Conservation (phyloP, 1,139 yeast genomes). For the Neolecta irregularis region DNA sequence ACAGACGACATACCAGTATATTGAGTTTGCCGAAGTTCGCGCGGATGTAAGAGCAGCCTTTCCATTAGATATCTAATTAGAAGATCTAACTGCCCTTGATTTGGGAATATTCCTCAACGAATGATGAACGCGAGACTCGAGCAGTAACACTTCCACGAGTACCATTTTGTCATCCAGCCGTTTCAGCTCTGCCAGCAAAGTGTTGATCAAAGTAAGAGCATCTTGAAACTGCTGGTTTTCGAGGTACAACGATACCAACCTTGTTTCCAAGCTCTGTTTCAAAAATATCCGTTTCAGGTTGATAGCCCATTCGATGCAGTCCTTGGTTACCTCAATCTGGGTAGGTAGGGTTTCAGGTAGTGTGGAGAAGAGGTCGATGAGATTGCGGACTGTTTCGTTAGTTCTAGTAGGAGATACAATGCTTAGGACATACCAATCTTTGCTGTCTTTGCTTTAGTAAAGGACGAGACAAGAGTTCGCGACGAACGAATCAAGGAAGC, state of each 20-base stretch:
- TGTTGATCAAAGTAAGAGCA: conserved; percentile 56
- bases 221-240: conserved; percentile 49
- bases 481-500: conserved; percentile 52
- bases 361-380: conserved; percentile 64
- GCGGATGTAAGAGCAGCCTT: conserved; percentile 91
- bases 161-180: conserved; percentile 90
- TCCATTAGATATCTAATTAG: no score
- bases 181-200: conserved; percentile 69
- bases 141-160: conserved; percentile 83
- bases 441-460: conserved; percentile 91
- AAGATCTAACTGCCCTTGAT: conserved; percentile 77
- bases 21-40: conserved; percentile 88
- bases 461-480: conserved; percentile 47
- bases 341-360: conserved; percentile 53
- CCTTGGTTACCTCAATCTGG: conserved; percentile 61
- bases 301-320: conserved; percentile 77
- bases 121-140: conserved; percentile 82
- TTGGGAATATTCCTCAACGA: conserved; percentile 86
- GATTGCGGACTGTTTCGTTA: conserved; percentile 22
- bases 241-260: conserved; percentile 62
- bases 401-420: neutral
- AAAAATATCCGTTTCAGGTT: conserved; percentile 72
- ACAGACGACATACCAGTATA: no score
- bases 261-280: conserved; percentile 74
- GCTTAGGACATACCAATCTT: conserved; percentile 3